Conservation (phyloP, 129 eudicot species). For the Heracleum sosnowskyi region DNA sequence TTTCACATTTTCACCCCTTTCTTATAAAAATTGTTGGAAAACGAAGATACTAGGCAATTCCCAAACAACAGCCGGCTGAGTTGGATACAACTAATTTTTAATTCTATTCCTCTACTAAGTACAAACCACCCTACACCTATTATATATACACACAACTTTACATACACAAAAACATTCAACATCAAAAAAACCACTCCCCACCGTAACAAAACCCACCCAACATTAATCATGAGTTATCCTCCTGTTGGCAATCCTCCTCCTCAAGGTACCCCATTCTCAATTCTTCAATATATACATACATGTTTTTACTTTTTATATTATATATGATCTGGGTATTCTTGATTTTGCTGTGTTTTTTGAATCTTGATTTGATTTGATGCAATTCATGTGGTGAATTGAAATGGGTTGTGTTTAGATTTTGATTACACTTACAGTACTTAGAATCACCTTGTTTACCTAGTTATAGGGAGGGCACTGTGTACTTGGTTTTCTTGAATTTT, state of each 20-base stretch:
- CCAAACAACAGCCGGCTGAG: not conserved
- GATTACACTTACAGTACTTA: too few relatives aligned
- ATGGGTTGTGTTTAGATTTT: not conserved
- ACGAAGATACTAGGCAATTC: not conserved
- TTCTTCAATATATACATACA: too few relatives aligned
- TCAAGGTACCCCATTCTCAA: conserved; percentile 37
- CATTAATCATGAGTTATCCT: conserved; percentile 60
- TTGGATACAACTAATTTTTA: not conserved
- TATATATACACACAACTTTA: too few relatives aligned
- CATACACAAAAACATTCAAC: not conserved
- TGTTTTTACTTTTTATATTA: too few relatives aligned
- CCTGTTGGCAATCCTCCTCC: conserved; percentile 81
- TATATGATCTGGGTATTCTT: not conserved
- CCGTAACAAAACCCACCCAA: not conserved
- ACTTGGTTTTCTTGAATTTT: too few relatives aligned
- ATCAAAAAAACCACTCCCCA: not conserved
- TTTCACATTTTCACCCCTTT: too few relatives aligned
- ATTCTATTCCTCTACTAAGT: not conserved
- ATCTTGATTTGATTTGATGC: not conserved
- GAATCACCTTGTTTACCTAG: too few relatives aligned
- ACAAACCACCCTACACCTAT: not conserved
- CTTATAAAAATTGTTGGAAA: too few relatives aligned
- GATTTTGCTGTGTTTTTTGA: not conserved
- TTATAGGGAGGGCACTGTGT: too few relatives aligned
- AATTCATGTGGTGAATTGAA: not conserved